Base-by-base conservation (phyloP, 2,329 filamentous ascomycete species). In the Exophiala lecanii-corni region DNA sequence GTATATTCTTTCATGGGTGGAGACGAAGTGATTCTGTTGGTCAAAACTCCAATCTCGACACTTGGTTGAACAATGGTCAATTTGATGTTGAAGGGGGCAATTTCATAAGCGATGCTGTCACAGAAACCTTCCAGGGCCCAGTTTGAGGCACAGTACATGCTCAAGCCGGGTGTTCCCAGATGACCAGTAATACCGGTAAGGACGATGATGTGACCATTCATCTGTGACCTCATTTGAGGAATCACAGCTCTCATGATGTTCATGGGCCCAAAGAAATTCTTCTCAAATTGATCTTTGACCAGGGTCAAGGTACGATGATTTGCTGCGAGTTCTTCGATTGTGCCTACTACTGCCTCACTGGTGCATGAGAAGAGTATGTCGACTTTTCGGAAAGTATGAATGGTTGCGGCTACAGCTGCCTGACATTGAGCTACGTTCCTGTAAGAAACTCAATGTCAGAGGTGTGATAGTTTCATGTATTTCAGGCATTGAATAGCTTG, bases 101-200 rank as follows among this genome's bases (percentile, higher is more conserved):
- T 85, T 66, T 98, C 92, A 66, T 96, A 98, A 1, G 91, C 89
- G 17, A 98, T 75, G 47, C 87, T 80, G 67, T 97, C 91, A 68
- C 89, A 96, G 63, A 92, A 96, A 13, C 91, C 92, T 67, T 97
- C 92, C 25, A 96, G 76, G 1, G 89, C 92, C 89, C 91, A 96
- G 26, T 89, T 89, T 10, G 89, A 86, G 13, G 91, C 88, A 53
- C 89, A 92, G 63, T 94, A 92, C 72, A 94, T 86, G 43, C 87
- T 79, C 68, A 97, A 78, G 2, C 89, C 89, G 0, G 92, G 92
- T 0, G 89, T 96, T 25, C 89, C 91, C 47, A 97, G 83, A 64
- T 96, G 91, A 2, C 88, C 89, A 26, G 87, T 89, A 47, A 94
- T 89, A 50, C 88, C 91, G 5, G 88, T 92, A 37, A 97, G 75